Evolutionary conservation across 495 filamentous ascomycete species (phyloP), one percentile per base, ranked within the genome.

Genomic region (Xylaria curta): DNA sequence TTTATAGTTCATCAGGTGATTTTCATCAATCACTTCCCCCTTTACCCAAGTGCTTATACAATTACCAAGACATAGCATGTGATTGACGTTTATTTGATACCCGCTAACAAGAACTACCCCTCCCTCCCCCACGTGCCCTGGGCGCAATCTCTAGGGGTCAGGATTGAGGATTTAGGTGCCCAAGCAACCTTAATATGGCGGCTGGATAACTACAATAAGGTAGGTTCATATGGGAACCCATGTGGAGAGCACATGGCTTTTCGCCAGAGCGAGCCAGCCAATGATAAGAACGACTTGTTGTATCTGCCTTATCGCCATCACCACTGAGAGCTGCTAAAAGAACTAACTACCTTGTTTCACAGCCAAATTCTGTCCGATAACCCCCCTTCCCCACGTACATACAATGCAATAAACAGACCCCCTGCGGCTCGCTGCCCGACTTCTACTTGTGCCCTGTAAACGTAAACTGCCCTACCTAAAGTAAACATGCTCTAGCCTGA

Each of bases 371-470:
- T 33, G 28, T 33, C 15, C 38, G 38, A 12, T 42, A 42, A 42
- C 38, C 38, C 38, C 38, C 54, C 54, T 26, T 31, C 26, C 53
- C 26, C 53, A 36, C 33, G n/a, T n/a, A n/a, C n/a, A n/a, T n/a
- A n/a, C n/a, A n/a, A n/a, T n/a, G n/a, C n/a, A n/a, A 33, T 33
- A 33, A 47, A 12, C 38, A 40, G 19, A 19, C 46, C 58, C 12
- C 58, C 58, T 40, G 19, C 58, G 28, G 58, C 36, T 40, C 58
- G 58, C 58, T 61, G 58, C 58, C 58, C 58, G 58, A 61, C 58
- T 53, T n/a, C 46, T n/a, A 38, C 9, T 56, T 56, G 24, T 56
- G 51, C 51, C 26, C 51, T 56, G 51, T 28, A 49, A 49, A 49
- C 19, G 51, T 28, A 49, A 49, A 49, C 19, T n/a, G 46, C 4